phyloP scores from a whole-genome alignment of 768 basidiomycete species.

The Trametes coccinea region DNA sequence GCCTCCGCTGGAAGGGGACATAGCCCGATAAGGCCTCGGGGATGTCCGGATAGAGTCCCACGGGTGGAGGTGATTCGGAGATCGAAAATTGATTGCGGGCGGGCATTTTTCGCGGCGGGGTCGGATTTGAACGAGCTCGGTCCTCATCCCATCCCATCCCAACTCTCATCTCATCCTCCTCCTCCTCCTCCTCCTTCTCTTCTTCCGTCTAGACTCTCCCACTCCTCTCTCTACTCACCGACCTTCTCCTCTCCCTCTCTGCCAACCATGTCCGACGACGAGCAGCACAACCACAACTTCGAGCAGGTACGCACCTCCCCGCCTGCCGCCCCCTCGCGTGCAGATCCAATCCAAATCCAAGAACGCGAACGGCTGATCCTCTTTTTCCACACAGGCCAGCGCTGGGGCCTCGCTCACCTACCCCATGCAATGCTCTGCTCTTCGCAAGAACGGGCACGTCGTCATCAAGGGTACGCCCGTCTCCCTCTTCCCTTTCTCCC shows the following conservation, averaged over 20 bases:
- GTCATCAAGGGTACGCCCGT: slow-evolving; percentile 77
- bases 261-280: slow-evolving; percentile 83
- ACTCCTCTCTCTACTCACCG: slow-evolving; percentile 23
- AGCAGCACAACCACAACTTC: slow-evolving; percentile 82
- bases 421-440: slow-evolving; percentile 96
- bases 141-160: neutral
- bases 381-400: slow-evolving; percentile 46
- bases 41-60: slow-evolving; percentile 29
- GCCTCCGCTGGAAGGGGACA: neutral
- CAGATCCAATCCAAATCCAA: neutral
- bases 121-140: neutral
- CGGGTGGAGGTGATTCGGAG: slow-evolving; percentile 39
- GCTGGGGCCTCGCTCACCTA: slow-evolving; percentile 78
- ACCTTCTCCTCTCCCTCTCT: slow-evolving; percentile 30
- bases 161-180: slow-evolving; percentile 9
- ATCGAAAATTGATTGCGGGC: slow-evolving; percentile 36
- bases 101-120: slow-evolving; percentile 19
- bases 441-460: slow-evolving; percentile 91
- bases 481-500: neutral
- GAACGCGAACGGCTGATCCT: slow-evolving; percentile 15
- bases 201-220: slow-evolving; percentile 20
- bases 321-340: slow-evolving; percentile 4
- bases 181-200: slow-evolving; percentile 16
- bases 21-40: slow-evolving; percentile 11
- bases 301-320: slow-evolving; percentile 59